Evolutionary conservation across 805 yeast genomes (phyloP), one percentile per base, ranked within the genome.

Genomic region (Metschnikowia baotianmanensis): DNA sequence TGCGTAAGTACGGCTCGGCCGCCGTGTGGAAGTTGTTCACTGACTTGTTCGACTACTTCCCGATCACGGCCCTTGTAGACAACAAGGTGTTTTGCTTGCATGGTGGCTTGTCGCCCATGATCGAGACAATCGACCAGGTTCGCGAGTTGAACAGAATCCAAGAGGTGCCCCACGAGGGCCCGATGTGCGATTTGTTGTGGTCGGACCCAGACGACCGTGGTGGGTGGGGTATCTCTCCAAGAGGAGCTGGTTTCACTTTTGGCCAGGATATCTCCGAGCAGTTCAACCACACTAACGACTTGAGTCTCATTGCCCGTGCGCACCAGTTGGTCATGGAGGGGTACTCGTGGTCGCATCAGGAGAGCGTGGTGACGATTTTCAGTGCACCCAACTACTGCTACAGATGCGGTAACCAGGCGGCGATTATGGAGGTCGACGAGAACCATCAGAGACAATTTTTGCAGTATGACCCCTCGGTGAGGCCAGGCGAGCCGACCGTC

Each of bases 271-370:
- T 89, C 56, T 79, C 90, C 52, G 95, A 86, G 61, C 95, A 88
- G 59, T 90, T 90, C 67, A 90, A 90, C 61, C 96, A 89, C 66
- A 83, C 89, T 15, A 90, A 90, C 62, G 89, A 84, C 50, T 71
- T 90, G 50, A 75, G 85, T 38, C 70, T 90, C 48, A 84, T 90
- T 49, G 96, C 97, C 20, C 80, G 97, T 68, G 96, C 96, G 8
- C 97, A 89, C 71, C 97, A 89, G 67, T 75, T 89, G 62, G 96
- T 89, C n/a, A 90, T 90, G 96, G 97, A 89, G 61, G 97, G 97
- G 45, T 90, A 81, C 61, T 79, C 87, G 33, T 90, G 96, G 96
- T 79, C 91, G 28, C 96, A 90, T 69, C 95, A 86, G 64, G 95
- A 90, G 69, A 77, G 81, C 46, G 97, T 90, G 33, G 97, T 90